These are phyloP conservation scores for Aureobasidium zeae DNA, from an alignment of 2,329 filamentous ascomycete species.

Conservation along the genomic window DNA sequence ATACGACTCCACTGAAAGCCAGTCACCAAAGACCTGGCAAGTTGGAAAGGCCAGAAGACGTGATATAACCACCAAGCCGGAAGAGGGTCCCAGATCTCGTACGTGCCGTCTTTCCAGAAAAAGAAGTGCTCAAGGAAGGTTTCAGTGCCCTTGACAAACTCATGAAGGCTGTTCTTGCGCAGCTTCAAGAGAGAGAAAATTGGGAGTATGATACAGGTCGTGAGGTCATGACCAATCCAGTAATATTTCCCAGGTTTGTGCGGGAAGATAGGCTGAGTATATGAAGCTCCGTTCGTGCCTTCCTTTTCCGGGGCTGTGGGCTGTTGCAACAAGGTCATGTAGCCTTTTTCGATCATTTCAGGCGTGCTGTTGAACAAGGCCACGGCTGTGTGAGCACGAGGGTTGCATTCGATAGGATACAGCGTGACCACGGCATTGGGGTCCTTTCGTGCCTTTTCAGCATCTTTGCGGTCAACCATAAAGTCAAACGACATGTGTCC, in stretches of 20 bases:
- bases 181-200: constrained; percentile 32
- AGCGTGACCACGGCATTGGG: constrained; percentile 30
- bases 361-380: constrained; percentile 46
- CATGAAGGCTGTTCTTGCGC: constrained; percentile 20
- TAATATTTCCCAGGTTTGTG: constrained; percentile 37
- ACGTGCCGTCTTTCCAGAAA: constrained; percentile 44
- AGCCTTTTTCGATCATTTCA: constrained; percentile 41
- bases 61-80: constrained; percentile 46
- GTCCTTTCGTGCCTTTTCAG: constrained; percentile 22
- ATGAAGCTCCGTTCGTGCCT: constrained; percentile 18
- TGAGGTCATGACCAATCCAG: constrained; percentile 60
- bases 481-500: constrained; percentile 68
- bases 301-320: constrained; percentile 17
- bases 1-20: constrained; percentile 52
- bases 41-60: constrained; percentile 45
- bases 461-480: constrained; percentile 46
- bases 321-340: constrained; percentile 41
- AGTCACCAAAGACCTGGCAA: constrained; percentile 37
- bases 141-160: constrained; percentile 22
- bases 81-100: constrained; percentile 40
- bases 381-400: constrained; percentile 58
- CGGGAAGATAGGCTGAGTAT: constrained; percentile 22
- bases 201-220: constrained; percentile 44
- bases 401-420: constrained; percentile 64
- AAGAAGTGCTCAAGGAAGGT: constrained; percentile 35